A percentile compares a stretch with the other conserved stretches of the same genome.
Evolutionary conservation across 1,284 basidiomycete genomes (phyloP).

Genomic region (Phaffia rhodozyma): DNA sequence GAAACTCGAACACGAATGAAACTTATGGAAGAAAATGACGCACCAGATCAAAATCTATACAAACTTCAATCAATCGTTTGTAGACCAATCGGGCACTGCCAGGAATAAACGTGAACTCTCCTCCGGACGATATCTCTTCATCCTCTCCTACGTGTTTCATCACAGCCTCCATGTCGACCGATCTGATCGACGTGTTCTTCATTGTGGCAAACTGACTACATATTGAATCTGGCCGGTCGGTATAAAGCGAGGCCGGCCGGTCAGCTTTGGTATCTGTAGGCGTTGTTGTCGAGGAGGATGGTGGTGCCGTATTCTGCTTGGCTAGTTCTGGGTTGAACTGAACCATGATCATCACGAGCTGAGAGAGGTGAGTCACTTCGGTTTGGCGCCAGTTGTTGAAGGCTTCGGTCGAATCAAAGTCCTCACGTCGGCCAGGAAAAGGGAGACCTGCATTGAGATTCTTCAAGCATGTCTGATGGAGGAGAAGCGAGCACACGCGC

Average conservation of each 20-base stretch:
- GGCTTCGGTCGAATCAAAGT: constrained; percentile 67
- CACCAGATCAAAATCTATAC: constrained; percentile 65
- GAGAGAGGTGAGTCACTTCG: constrained; percentile 75
- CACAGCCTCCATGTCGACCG: constrained; percentile 31
- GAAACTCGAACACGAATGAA: background rate
- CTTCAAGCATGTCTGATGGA: constrained; percentile 66
- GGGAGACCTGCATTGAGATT: constrained; percentile 72
- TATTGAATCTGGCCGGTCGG: constrained; percentile 45
- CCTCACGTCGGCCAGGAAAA: constrained; percentile 73
- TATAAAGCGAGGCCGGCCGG: constrained; percentile 31
- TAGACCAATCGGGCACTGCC: constrained; percentile 77
- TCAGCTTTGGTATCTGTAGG: background rate
- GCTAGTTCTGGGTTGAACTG: constrained; percentile 76
- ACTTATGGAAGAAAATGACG: background rate
- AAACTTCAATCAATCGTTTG: constrained; percentile 67
- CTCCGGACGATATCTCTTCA: constrained; percentile 54
- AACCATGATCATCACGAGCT: constrained; percentile 79
- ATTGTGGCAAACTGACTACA: constrained; percentile 31
- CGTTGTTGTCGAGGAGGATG: background rate
- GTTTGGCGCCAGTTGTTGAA: constrained; percentile 72
- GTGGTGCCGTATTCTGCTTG: constrained; percentile 34
- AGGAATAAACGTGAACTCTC: constrained; percentile 78
- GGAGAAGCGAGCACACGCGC: background rate
- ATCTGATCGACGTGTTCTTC: constrained; percentile 25
- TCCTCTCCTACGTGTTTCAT: constrained; percentile 44